Evolutionary conservation across 768 basidiomycete genomes (phyloP).

Genomic region (Naganishia friedmannii): DNA sequence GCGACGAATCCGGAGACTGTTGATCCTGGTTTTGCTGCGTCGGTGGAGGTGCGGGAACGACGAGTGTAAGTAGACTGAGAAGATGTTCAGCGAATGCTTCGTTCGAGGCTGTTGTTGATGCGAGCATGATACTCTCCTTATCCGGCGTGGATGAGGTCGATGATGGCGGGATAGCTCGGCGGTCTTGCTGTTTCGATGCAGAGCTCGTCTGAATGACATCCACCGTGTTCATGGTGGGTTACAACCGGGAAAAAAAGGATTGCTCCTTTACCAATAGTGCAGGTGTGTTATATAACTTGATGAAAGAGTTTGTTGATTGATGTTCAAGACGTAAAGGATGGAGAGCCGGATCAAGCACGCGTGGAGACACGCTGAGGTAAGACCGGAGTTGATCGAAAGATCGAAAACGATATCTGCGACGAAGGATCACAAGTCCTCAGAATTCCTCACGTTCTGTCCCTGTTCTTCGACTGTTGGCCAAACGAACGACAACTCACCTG

Average conservation of each 20-base stretch:
- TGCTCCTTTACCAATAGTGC: neutral
- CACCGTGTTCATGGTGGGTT: constrained; percentile 11
- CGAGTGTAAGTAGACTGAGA: neutral
- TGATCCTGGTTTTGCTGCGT: neutral
- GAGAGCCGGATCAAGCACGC: neutral
- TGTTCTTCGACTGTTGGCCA: neutral
- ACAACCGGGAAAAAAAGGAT: too few species aligned
- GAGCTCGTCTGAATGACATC: neutral
- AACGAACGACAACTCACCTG: neutral
- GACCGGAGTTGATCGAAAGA: neutral
- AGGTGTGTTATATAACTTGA: neutral
- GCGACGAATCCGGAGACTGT: neutral
- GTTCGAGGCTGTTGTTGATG: constrained; percentile 9
- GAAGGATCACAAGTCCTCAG: neutral
- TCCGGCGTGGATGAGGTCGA: neutral
- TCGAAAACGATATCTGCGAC: neutral
- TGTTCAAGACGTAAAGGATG: neutral
- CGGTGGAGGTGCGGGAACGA: neutral
- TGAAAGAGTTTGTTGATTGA: neutral
- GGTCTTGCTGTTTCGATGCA: neutral
- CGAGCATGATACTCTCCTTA: neutral
- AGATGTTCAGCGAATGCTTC: constrained; percentile 22
- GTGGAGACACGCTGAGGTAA: neutral
- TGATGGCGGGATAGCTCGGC: neutral
- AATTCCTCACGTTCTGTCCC: neutral